These are phyloP conservation scores for Crithidia mellificae DNA, from an alignment of 208 protist species.

Conservation along the genomic window DNA sequence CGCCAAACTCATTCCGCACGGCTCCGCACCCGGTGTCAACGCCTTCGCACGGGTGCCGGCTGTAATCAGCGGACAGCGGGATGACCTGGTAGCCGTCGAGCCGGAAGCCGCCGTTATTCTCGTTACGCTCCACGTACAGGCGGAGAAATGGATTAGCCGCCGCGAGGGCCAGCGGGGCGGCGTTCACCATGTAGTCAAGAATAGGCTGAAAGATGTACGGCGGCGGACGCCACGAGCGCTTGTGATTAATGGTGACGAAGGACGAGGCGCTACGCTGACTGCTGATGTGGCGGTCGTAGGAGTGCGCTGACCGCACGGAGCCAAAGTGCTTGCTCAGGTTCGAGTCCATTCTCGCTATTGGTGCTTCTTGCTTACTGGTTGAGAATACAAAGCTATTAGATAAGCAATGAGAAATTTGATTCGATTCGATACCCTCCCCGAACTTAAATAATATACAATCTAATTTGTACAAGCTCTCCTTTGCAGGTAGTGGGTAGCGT, in stretches of 20 bases:
- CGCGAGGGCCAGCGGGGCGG: constrained; percentile 39
- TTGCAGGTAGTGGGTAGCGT: no score
- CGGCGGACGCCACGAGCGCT: constrained; percentile 46
- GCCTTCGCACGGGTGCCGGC: background rate
- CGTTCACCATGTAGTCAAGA: constrained; percentile 40
- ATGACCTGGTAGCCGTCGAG: constrained; percentile 38
- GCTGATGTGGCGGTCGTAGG: constrained; percentile 28
- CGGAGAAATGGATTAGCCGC: constrained; percentile 45
- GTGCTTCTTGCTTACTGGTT: no score
- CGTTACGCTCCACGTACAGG: constrained; percentile 49
- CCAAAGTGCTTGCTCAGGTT: constrained; percentile 22
- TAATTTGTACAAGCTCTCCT: no score
- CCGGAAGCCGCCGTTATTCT: constrained; percentile 25
- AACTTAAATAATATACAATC: no score
- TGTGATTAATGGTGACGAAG: constrained; percentile 49
- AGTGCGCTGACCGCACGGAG: constrained; percentile 17
- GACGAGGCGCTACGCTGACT: constrained; percentile 28
- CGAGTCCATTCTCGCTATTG: constrained; percentile 27
- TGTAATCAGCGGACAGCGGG: background rate
- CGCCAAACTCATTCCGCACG: constrained; percentile 2
- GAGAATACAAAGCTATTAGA: no score
- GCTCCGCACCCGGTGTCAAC: background rate
- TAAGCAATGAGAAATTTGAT: no score
- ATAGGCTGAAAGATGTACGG: constrained; percentile 35
- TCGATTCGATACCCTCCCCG: no score